Evolutionary conservation across 176 grass and related monocot genomes (phyloP).

Genomic region (Oryza longistaminata): DNA sequence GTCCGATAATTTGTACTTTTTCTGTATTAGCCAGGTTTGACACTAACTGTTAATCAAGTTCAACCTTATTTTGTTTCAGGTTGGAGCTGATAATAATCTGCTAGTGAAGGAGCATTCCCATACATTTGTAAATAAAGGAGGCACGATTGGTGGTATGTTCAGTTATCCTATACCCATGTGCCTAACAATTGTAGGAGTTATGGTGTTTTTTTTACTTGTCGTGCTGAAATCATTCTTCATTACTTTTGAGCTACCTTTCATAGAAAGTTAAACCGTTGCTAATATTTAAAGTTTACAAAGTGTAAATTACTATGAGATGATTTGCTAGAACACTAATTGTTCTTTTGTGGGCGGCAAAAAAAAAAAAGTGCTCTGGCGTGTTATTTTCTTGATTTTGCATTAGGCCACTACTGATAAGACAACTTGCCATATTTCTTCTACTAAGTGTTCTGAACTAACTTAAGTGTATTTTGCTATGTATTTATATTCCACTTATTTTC

Average conservation of each 20-base stretch:
- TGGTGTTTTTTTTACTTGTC: neutral
- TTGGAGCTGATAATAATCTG: conserved; percentile 87
- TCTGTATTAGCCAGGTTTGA: neutral
- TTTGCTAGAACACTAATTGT: neutral
- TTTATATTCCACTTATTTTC: neutral
- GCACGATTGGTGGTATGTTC: conserved; percentile 74
- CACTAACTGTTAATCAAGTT: neutral
- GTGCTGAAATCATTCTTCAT: neutral
- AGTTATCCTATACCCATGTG: neutral
- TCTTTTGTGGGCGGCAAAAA: neutral
- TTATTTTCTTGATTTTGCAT: neutral
- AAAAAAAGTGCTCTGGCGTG: neutral
- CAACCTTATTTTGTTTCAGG: conserved; percentile 46
- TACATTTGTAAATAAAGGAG: conserved; percentile 97
- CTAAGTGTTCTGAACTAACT: neutral
- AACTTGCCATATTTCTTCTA: neutral
- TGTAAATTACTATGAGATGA: neutral
- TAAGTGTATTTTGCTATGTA: neutral
- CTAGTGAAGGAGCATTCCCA: conserved; percentile 97
- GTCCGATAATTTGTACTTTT: neutral
- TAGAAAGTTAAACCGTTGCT: neutral
- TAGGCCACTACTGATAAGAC: neutral
- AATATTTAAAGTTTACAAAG: neutral
- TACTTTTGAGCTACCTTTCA: conserved; percentile 1
- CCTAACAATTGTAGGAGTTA: neutral